These are phyloP conservation scores for Pseudogymnoascus sp. DNA, from an alignment of 2,329 filamentous ascomycete species.

Conservation along the genomic window DNA sequence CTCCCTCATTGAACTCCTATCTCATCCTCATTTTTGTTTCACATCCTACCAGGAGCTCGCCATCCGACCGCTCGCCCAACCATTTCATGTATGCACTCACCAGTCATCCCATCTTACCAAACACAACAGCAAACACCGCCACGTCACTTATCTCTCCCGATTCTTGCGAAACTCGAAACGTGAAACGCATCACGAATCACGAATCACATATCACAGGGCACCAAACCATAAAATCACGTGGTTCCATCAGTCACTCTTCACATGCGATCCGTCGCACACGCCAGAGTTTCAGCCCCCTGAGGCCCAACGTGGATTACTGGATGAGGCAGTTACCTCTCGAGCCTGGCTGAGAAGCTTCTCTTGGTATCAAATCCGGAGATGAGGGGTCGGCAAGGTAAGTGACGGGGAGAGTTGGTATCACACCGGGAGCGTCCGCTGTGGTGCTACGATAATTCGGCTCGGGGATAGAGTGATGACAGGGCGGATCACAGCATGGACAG, in stretches of 20 bases:
- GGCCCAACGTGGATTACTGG: not conserved
- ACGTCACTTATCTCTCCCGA: not conserved
- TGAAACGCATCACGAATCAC: conserved; percentile 7
- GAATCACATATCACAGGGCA: not conserved
- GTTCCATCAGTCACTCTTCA: not conserved
- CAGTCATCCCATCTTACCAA: conserved; percentile 1
- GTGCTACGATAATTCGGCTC: not conserved
- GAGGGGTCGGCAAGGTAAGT: not conserved
- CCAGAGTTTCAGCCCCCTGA: not conserved
- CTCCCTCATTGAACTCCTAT: not conserved
- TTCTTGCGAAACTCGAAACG: conserved; percentile 1
- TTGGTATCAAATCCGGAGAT: not conserved
- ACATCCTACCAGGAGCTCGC: not conserved
- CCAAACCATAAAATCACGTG: not conserved
- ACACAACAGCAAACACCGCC: conserved; percentile 5
- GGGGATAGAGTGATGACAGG: not conserved
- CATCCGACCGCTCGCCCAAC: no score
- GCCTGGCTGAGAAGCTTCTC: conserved; percentile 3
- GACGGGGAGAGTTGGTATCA: not conserved
- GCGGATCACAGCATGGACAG: not conserved
- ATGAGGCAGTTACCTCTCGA: not conserved
- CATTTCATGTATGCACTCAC: not conserved
- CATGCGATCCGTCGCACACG: not conserved
- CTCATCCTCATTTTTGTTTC: conserved; percentile 4
- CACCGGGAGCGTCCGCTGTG: not conserved